These are phyloP conservation scores for Hymenoscyphus occultus DNA, from an alignment of 2,329 filamentous ascomycete genomes.

Conservation along the genomic window DNA sequence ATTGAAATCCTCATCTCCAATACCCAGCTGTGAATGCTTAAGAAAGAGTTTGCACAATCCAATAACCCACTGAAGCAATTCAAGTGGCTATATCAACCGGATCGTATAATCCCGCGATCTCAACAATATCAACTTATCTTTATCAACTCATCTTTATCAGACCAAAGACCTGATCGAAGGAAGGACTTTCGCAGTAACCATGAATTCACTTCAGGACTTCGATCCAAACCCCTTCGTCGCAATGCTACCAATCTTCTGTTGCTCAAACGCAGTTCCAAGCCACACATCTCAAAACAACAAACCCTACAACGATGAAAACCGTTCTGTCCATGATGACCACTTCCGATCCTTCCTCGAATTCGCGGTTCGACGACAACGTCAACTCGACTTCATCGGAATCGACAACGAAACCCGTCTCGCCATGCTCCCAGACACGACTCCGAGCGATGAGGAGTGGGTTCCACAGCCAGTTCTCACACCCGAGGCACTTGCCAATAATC, in stretches of 20 bases:
- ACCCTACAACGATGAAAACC: constrained; percentile 26
- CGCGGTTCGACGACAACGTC: constrained; percentile 17
- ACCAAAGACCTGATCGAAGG: not conserved
- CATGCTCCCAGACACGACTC: not conserved
- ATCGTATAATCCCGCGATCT: not conserved
- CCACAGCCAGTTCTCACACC: constrained; percentile 21
- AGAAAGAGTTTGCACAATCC: not conserved
- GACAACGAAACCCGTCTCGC: not conserved
- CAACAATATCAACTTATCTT: not conserved
- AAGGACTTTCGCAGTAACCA: not conserved
- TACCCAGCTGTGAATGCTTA: not conserved
- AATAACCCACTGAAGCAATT: not conserved
- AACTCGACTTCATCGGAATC: not conserved
- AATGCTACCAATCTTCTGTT: constrained; percentile 27
- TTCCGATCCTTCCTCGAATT: constrained; percentile 25
- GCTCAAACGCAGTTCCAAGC: constrained; percentile 16
- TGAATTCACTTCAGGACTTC: not conserved
- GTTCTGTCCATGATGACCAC: constrained; percentile 25
- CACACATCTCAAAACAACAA: constrained; percentile 14
- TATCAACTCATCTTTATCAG: not conserved
- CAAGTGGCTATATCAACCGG: not conserved
- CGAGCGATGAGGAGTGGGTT: constrained; percentile 10
- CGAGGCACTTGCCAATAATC: constrained; percentile 28
- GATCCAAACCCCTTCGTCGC: not conserved
- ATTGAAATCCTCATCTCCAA: not conserved